Evolutionary conservation across 2,329 filamentous ascomycete genomes (phyloP), one percentile per base, ranked within the genome.

Genomic region (Rhynchosporium graminicola): DNA sequence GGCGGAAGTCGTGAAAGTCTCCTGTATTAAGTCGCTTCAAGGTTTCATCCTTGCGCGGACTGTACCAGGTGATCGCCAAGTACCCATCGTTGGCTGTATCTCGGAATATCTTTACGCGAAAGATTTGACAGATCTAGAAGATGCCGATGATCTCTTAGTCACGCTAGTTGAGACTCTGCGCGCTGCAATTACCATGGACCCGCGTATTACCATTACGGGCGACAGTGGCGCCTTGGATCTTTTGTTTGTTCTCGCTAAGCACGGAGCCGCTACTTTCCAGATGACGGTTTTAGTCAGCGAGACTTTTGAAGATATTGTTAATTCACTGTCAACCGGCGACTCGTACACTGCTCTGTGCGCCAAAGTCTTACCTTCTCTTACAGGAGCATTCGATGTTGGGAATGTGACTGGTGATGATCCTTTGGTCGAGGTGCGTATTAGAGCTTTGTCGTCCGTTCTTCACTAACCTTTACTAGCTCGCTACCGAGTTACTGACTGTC

Each of bases 101-200:
- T 84, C 84, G 1, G 81, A 88, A 42, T 99, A 93, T 76, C 83
- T 98, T 68, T 84, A 88, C 50, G 80, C 83, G 15, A 92, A 94
- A 74, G 92, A 97, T 71, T 81, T 95, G 55, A 85, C 84, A 58
- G 93, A 97, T 20, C 83, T 96, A 54, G 87, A 90, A 60, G 93
- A 97, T 66, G 90, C 91, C 10, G 94, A 98, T 69, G 95, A 99
- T 75, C 84, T 98, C 60, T 87, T 97, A 68, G 91, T 96, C 13
- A 94, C 93, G 0, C 80, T 99, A 38, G 90, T 94, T 5, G 92
- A 97, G 76, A 90, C 93, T 0, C 80, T 98, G 3, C 86, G 92
- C 57, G 87, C 92, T 69, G 88, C 90, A 33, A 95, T 98, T 70
- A 82, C 88, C 69, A 83, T 97, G 60, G 88, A 97, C 70, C 85